Base-by-base conservation (phyloP, 306 rosid genomes). In the Castanopsis chinensis region DNA sequence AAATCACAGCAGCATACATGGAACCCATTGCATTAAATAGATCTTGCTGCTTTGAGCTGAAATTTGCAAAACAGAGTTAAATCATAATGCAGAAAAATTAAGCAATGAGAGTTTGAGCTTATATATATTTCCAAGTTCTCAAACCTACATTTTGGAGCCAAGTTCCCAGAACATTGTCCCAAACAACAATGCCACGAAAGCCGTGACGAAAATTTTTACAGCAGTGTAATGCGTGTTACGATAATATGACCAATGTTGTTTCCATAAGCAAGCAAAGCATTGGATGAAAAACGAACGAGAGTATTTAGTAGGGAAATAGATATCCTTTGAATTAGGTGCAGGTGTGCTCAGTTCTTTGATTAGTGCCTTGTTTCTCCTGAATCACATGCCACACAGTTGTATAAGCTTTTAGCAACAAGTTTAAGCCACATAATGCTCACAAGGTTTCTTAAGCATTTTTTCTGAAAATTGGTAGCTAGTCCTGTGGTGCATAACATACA, bases 111-210 rank as follows among this genome's bases (percentile, higher is more conserved):
- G 3, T n/a, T 43, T 25, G 30, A 30, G 12, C 45, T 11, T 37
- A 1, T 11, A 57, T 33, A 14, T 33, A 18, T 75, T 57, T 32
- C 55, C 2, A 21, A 45, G 51, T 72, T 45, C 30, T 15, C 25
- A 5, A 60, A 84, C 89, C 84, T 74, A 87, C 97, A 64, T 87
- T 88, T 90, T 90, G 73, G 90, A 78, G 78, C 97, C 94, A 2
- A 90, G 94, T 63, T 85, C 83, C 93, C 93, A 88, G 87, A 92
- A 92, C 81, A 92, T 84, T 25, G 97, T 75, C 27, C 97, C 94
- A 52, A 92, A 88, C 77, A 92, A 84, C 71, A 92, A 73, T 49
- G 90, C 94, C 32, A 77, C 73, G 55, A 84, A 52, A 41, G 83
- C 63, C 3, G 92, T 84, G 81, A 87, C 87, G 67, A 81, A 72